These are phyloP conservation scores for Colletotrichum higginsianum DNA, from an alignment of 2,329 filamentous ascomycete genomes.

Conservation along the genomic window DNA sequence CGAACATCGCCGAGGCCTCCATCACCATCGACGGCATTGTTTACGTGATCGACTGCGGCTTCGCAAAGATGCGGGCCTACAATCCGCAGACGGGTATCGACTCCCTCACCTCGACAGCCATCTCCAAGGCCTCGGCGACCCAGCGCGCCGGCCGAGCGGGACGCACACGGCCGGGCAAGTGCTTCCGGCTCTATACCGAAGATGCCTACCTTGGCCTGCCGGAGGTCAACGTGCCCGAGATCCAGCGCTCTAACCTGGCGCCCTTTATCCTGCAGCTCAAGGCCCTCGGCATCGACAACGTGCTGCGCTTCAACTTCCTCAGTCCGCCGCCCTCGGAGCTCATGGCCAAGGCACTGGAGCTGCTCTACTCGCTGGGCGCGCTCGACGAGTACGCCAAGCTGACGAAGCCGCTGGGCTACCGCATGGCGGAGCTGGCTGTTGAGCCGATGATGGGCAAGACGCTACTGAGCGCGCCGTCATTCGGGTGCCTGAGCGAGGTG, in stretches of 20 bases:
- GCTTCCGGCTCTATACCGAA: slow-evolving; percentile 93
- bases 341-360: slow-evolving; percentile 87
- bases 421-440: slow-evolving; percentile 94
- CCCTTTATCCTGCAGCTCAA: slow-evolving; percentile 92
- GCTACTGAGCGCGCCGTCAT: slow-evolving; percentile 80
- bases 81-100: slow-evolving; percentile 90
- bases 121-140: slow-evolving; percentile 93
- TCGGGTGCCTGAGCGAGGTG: slow-evolving; percentile 87
- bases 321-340: slow-evolving; percentile 88
- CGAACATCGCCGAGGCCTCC: slow-evolving; percentile 96
- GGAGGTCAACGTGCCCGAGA: slow-evolving; percentile 86
- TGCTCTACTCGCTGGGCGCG: slow-evolving; percentile 88
- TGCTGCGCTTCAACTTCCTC: slow-evolving; percentile 90
- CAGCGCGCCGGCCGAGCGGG: slow-evolving; percentile 93
- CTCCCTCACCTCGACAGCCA: slow-evolving; percentile 82
- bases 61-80: slow-evolving; percentile 90
- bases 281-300: slow-evolving; percentile 94
- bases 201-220: slow-evolving; percentile 75
- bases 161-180: slow-evolving; percentile 91
- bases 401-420: slow-evolving; percentile 86
- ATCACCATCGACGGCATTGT: slow-evolving; percentile 94
- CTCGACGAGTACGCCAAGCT: slow-evolving; percentile 92
- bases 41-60: slow-evolving; percentile 92
- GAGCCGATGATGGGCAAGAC: slow-evolving; percentile 97
- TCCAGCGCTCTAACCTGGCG: slow-evolving; percentile 92